Evolutionary conservation across 768 basidiomycete species (phyloP).

Genomic region (Holtermanniella nyarrowii): DNA sequence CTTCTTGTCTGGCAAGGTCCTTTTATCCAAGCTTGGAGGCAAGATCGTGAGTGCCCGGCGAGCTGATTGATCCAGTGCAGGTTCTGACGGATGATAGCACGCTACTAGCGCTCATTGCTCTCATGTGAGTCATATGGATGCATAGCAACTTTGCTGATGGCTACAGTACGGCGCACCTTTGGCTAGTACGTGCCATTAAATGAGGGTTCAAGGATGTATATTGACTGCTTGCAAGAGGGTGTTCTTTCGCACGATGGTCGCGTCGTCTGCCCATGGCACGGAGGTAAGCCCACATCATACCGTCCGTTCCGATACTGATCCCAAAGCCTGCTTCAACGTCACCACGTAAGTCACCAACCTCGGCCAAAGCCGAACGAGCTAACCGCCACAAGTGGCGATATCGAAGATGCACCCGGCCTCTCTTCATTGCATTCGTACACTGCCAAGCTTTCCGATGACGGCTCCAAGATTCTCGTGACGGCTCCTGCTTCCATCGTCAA

Average conservation of each 20-base stretch:
- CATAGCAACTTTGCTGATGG: not conserved
- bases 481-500: constrained; percentile 45
- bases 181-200: constrained; percentile 42
- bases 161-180: constrained; percentile 70
- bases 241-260: constrained; percentile 67
- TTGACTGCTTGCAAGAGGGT: constrained; percentile 46
- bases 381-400: constrained; percentile 11
- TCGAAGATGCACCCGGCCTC: constrained; percentile 80
- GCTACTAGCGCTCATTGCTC: constrained; percentile 80
- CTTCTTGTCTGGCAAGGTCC: constrained; percentile 64
- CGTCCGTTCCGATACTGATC: not conserved
- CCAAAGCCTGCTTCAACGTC: constrained; percentile 72
- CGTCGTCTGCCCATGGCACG: constrained; percentile 82
- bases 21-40: constrained; percentile 64
- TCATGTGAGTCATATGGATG: constrained; percentile 45
- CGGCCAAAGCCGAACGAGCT: not conserved
- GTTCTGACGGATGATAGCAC: constrained; percentile 8
- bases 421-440: constrained; percentile 69
- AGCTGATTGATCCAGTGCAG: not conserved
- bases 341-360: constrained; percentile 49
- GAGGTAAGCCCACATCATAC: constrained; percentile 47
- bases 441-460: constrained; percentile 48
- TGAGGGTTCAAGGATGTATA: not conserved
- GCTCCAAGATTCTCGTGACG: constrained; percentile 62
- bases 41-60: constrained; percentile 45